These are phyloP conservation scores for Mimosa bimucronata DNA, from an alignment of 306 rosid species.

Conservation along the genomic window DNA sequence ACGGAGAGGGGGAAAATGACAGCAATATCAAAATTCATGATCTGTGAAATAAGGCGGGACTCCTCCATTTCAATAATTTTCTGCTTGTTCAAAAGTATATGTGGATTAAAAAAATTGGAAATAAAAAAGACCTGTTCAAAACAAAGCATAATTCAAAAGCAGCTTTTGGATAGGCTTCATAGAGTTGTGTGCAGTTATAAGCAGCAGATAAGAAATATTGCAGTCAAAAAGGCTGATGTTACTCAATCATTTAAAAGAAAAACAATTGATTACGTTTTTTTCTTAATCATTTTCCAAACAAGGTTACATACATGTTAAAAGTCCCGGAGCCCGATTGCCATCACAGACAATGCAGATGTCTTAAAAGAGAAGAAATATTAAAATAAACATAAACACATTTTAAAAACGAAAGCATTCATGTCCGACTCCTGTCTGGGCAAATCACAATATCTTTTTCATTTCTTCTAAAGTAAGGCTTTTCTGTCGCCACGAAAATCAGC, in stretches of 20 bases:
- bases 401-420: conserved; percentile 29
- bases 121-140: conserved; percentile 11
- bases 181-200: neutral
- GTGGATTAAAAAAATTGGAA: neutral
- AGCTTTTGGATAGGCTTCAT: conserved; percentile 23
- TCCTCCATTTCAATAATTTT: conserved; percentile 10
- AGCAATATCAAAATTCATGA: neutral
- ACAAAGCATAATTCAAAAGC: conserved; percentile 26
- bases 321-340: neutral
- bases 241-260: conserved; percentile 29
- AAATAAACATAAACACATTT: conserved; percentile 11
- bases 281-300: conserved; percentile 33
- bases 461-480: conserved; percentile 36
- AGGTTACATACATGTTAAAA: conserved; percentile 6
- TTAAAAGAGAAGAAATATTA: conserved; percentile 6
- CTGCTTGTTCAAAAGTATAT: conserved; percentile 33
- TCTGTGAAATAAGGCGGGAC: neutral
- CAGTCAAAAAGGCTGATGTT: conserved; percentile 31
- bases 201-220: conserved; percentile 19
- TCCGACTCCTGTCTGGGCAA: conserved; percentile 15
- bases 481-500: conserved; percentile 41
- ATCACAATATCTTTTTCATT: conserved; percentile 26
- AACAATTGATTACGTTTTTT: conserved; percentile 22
- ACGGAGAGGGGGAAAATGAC: neutral
- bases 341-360: neutral